Percentiles rank a stretch among this genome's conserved stretches.
These are phyloP conservation scores for Suhomyces prunicola DNA, from an alignment of 805 yeast species.

Conservation along the genomic window DNA sequence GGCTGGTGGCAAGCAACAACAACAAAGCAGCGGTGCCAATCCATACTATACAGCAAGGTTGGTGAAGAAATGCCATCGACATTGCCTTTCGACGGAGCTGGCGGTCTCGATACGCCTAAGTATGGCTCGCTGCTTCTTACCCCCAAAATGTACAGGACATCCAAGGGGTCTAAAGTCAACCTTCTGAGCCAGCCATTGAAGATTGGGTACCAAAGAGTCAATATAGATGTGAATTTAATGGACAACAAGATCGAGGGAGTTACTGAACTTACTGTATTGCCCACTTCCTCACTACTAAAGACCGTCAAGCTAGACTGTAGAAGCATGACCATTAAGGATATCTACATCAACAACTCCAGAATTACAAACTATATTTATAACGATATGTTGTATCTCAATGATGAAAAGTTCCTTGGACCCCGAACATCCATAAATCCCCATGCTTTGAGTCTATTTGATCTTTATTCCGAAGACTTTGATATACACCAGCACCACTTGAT, in stretches of 20 bases:
- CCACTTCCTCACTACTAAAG: slow-evolving; percentile 57
- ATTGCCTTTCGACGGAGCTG: slow-evolving; percentile 6
- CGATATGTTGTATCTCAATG: slow-evolving; percentile 48
- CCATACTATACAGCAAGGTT: neutral
- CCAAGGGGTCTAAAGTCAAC: slow-evolving; percentile 16
- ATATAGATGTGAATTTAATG: slow-evolving; percentile 76
- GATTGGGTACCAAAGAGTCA: slow-evolving; percentile 81
- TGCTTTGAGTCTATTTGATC: slow-evolving; percentile 38
- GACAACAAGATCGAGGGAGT: slow-evolving; percentile 58
- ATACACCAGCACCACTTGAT: slow-evolving; percentile 60
- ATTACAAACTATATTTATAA: slow-evolving; percentile 52
- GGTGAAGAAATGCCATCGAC: slow-evolving; percentile 7
- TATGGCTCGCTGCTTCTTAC: slow-evolving; percentile 9
- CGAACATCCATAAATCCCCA: slow-evolving; percentile 9
- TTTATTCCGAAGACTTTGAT: slow-evolving; percentile 37
- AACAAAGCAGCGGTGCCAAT: neutral
- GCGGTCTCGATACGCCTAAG: slow-evolving; percentile 9
- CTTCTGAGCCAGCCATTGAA: slow-evolving; percentile 50
- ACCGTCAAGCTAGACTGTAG: slow-evolving; percentile 75
- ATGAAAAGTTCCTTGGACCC: slow-evolving; percentile 28
- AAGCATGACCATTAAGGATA: slow-evolving; percentile 61
- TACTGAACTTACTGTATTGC: slow-evolving; percentile 80
- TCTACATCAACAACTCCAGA: slow-evolving; percentile 56
- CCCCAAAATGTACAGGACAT: slow-evolving; percentile 19
- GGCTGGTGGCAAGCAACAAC: neutral